These are phyloP conservation scores for Basipetospora chlamydospora DNA, from an alignment of 2,329 filamentous ascomycete species.

Conservation along the genomic window DNA sequence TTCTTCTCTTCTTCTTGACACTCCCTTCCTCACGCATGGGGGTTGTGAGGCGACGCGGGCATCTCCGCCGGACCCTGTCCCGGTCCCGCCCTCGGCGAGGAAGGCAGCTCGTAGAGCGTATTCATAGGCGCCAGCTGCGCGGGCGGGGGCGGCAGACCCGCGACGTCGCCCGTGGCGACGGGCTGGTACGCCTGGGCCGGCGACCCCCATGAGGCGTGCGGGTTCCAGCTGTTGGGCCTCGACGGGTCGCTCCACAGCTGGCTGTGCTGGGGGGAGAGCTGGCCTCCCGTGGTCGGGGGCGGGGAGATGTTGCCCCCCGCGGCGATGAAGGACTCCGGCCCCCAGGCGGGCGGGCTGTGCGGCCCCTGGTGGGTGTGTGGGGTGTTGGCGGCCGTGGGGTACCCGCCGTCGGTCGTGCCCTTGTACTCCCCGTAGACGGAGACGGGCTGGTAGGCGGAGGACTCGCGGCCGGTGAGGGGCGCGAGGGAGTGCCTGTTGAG, in stretches of 20 bases:
- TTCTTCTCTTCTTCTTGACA: neutral
- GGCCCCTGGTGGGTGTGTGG: too few species aligned
- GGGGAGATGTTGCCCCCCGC: neutral
- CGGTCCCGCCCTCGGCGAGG: neutral
- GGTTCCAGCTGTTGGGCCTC: neutral
- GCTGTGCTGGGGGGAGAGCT: neutral
- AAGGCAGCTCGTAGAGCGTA: constrained; percentile 1
- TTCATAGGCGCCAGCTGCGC: neutral
- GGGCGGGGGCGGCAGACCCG: neutral
- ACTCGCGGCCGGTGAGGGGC: neutral
- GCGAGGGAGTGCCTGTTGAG: constrained; percentile 1
- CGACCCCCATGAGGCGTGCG: neutral
- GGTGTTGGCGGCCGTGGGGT: constrained; percentile 11
- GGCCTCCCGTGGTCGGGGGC: neutral
- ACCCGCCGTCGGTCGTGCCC: constrained; percentile 8
- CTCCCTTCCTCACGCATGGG: neutral
- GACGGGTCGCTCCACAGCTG: neutral
- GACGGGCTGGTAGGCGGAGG: neutral
- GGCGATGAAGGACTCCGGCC: constrained; percentile 3
- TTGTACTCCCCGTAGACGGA: neutral
- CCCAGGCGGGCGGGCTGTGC: constrained; percentile 3
- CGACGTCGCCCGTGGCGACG: neutral
- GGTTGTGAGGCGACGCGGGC: constrained; percentile 2
- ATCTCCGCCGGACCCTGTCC: constrained; percentile 1
- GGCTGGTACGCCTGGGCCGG: neutral